A percentile compares a stretch with the other conserved stretches of the same genome.
Evolutionary conservation across 306 rosid species (phyloP).

Genomic region (Parietaria judaica): DNA sequence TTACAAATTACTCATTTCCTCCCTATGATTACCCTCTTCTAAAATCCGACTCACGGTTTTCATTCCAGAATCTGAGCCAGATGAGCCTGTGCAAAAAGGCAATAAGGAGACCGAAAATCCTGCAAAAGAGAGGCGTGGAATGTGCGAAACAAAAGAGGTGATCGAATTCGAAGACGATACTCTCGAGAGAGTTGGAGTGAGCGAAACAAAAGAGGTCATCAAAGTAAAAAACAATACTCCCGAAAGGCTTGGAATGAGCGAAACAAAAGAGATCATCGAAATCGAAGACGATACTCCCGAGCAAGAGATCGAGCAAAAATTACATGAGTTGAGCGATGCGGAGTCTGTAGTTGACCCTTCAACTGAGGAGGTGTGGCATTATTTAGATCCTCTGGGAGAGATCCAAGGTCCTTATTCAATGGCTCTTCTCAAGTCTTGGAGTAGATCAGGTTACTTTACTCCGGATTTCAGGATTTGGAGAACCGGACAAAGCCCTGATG

Average conservation of each 20-base stretch:
- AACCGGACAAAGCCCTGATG: conserved; percentile 35
- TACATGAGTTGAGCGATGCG: conserved; percentile 42
- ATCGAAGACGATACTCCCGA: background rate
- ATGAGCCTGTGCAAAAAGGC: conserved; percentile 17
- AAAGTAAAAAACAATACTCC: background rate
- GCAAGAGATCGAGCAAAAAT: conserved; percentile 11
- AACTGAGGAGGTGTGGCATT: conserved; percentile 43
- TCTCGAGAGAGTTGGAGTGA: background rate
- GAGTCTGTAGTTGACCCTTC: conserved; percentile 18
- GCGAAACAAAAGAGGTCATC: background rate
- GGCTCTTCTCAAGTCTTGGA: conserved; percentile 51
- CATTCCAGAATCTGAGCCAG: conserved; percentile 28
- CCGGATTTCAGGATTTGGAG: conserved; percentile 76
- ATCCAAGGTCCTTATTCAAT: conserved; percentile 73
- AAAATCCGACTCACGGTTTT: background rate
- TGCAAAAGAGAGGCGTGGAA: background rate
- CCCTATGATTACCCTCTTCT: no score
- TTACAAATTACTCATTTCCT: no score
- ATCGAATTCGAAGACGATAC: background rate
- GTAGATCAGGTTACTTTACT: conserved; percentile 50
- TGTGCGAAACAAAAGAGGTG: background rate
- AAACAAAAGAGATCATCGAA: background rate
- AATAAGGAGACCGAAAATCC: conserved; percentile 16
- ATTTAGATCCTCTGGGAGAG: conserved; percentile 59
- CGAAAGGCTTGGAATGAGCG: background rate